Conservation (phyloP, 345 rosid genomes). For the Tarenaya hassleriana region DNA sequence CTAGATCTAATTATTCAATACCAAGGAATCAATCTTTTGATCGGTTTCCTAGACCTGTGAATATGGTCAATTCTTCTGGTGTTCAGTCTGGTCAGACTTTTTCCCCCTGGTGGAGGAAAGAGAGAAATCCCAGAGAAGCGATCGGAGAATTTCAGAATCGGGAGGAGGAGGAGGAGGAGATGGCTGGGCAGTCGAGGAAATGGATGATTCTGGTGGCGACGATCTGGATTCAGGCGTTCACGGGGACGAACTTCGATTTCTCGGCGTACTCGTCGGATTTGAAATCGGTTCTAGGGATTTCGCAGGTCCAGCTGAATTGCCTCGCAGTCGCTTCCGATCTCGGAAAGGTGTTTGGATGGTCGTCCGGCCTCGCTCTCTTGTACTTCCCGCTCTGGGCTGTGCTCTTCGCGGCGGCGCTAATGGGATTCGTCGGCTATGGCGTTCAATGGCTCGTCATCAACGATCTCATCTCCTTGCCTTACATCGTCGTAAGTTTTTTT, state of each 20-base stretch:
- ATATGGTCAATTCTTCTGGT: too few relatives aligned
- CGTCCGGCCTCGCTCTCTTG: constrained; percentile 79
- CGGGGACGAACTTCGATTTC: constrained; percentile 96
- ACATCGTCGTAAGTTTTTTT: constrained; percentile 49
- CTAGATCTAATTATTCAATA: too few relatives aligned
- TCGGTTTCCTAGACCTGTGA: too few relatives aligned
- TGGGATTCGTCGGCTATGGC: constrained; percentile 84
- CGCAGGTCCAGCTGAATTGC: constrained; percentile 86
- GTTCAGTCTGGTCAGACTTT: too few relatives aligned
- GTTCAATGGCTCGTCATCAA: constrained; percentile 78
- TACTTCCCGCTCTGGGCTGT: constrained; percentile 66
- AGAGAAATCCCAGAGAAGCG: constrained; percentile 5
- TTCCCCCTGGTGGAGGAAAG: too few relatives aligned
- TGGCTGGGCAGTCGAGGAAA: constrained; percentile 81
- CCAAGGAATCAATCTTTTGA: too few relatives aligned
- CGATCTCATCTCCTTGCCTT: constrained; percentile 59
- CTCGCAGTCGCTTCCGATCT: constrained; percentile 92
- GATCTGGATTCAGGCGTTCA: constrained; percentile 93
- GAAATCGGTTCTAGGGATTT: constrained; percentile 68
- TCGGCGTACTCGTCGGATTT: constrained; percentile 76
- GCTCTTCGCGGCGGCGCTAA: constrained; percentile 71
- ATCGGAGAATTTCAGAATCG: not conserved
- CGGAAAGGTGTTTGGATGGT: constrained; percentile 93
- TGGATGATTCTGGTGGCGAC: constrained; percentile 98
- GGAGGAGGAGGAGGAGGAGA: constrained; percentile 16